phyloP scores from a whole-genome alignment of 2,329 filamentous ascomycete species.

The Hypoxylon sp. region DNA sequence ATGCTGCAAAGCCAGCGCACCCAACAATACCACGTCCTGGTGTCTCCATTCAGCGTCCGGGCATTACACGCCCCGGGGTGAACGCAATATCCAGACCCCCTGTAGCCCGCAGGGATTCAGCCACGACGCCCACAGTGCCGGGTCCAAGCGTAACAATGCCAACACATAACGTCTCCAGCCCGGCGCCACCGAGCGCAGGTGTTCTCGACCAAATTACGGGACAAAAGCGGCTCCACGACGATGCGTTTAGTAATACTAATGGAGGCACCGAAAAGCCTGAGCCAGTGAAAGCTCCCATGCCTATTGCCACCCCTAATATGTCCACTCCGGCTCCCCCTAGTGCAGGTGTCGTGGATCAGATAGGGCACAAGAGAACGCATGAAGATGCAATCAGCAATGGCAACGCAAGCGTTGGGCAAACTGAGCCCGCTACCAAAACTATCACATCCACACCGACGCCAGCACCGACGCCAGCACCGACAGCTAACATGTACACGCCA shows the following conservation, averaged over 20 bases:
- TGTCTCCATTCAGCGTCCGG: constrained; percentile 49
- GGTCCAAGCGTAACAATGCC: constrained; percentile 30
- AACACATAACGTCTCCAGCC: constrained; percentile 49
- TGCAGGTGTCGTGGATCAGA: constrained; percentile 51
- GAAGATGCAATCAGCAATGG: constrained; percentile 35
- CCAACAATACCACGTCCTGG: constrained; percentile 43
- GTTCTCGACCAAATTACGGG: constrained; percentile 51
- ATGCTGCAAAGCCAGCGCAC: constrained; percentile 28
- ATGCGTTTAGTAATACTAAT: constrained; percentile 23
- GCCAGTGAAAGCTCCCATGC: constrained; percentile 28
- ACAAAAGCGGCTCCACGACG: constrained; percentile 44
- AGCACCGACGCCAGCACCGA: constrained; percentile 12
- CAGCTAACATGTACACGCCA: constrained; percentile 37
- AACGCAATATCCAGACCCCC: constrained; percentile 47
- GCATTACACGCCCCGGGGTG: constrained; percentile 47
- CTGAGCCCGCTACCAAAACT: constrained; percentile 21
- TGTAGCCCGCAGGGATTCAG: constrained; percentile 40
- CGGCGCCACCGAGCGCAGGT: constrained; percentile 52
- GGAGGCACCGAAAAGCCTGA: constrained; percentile 19
- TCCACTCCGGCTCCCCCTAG: constrained; percentile 46
- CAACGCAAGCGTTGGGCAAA: constrained; percentile 28
- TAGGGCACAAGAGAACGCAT: constrained; percentile 48
- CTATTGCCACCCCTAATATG: constrained; percentile 28
- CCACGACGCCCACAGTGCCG: constrained; percentile 24
- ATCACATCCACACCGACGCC: constrained; percentile 20